phyloP scores from a whole-genome alignment of 768 basidiomycete genomes.

The Boletus eberwhitei region DNA sequence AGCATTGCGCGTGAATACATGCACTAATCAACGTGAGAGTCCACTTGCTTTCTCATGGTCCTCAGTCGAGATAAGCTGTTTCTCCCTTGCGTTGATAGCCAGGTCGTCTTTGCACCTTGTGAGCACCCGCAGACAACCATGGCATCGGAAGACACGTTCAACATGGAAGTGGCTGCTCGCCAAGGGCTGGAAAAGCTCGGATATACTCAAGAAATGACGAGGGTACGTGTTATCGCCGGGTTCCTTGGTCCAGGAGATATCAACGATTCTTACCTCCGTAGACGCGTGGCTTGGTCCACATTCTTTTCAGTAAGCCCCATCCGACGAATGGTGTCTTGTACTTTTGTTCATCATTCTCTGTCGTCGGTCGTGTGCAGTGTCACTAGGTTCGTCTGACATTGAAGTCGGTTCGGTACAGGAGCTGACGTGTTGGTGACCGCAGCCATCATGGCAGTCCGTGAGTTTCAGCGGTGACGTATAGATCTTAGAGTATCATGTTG shows the following conservation, averaged over 20 bases:
- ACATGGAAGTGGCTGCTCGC: constrained; percentile 27
- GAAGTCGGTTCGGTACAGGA: background rate
- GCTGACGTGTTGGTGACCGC: constrained; percentile 1
- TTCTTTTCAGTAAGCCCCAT: constrained; percentile 47
- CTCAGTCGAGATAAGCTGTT: no score
- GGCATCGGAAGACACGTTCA: constrained; percentile 7
- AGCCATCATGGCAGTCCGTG: constrained; percentile 65
- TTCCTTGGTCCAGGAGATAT: background rate
- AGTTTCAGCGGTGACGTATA: constrained; percentile 23
- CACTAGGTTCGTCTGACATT: constrained; percentile 37
- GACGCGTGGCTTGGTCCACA: constrained; percentile 51
- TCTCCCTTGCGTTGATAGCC: background rate
- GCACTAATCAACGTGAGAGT: no score
- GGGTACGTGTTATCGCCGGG: constrained; percentile 31
- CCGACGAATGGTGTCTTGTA: background rate
- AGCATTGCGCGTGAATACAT: no score
- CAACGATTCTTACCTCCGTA: constrained; percentile 15
- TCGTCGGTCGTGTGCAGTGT: constrained; percentile 35
- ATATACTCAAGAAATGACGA: constrained; percentile 52
- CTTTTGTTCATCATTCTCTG: background rate
- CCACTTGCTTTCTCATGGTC: no score
- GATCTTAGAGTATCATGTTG: background rate
- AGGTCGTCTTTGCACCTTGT: background rate
- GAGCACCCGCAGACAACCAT: constrained; percentile 2
- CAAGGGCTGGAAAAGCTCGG: constrained; percentile 49